phyloP scores from a whole-genome alignment of 2,329 filamentous ascomycete species.

The Exutisphaerella laricina region DNA sequence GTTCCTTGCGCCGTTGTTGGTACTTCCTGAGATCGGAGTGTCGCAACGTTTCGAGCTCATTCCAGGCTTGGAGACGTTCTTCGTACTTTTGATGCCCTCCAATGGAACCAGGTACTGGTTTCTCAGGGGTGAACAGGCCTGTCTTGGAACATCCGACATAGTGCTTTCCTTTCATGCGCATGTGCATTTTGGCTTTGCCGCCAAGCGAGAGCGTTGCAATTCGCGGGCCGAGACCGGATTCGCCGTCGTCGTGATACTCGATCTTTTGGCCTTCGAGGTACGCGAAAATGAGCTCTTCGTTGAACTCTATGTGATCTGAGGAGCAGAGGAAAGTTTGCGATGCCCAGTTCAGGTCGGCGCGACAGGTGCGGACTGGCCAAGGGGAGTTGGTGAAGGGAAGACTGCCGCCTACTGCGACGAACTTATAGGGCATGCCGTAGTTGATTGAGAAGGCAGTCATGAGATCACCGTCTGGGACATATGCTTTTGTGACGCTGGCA shows the following conservation, averaged over 20 bases:
- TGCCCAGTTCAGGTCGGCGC: slow-evolving; percentile 54
- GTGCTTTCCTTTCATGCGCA: slow-evolving; percentile 53
- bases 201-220: slow-evolving; percentile 59
- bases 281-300: slow-evolving; percentile 58
- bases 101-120: slow-evolving; percentile 24
- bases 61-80: slow-evolving; percentile 31
- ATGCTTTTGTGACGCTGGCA: not conserved
- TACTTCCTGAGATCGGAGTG: slow-evolving; percentile 22
- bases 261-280: slow-evolving; percentile 59
- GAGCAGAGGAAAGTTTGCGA: slow-evolving; percentile 38
- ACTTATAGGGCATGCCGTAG: slow-evolving; percentile 61
- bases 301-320: slow-evolving; percentile 45
- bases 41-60: slow-evolving; percentile 26
- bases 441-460: slow-evolving; percentile 34
- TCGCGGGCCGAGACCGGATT: slow-evolving; percentile 55
- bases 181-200: slow-evolving; percentile 52
- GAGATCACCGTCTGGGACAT: slow-evolving; percentile 24
- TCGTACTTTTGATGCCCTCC: slow-evolving; percentile 28
- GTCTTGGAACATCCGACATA: slow-evolving; percentile 34
- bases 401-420: slow-evolving; percentile 52
- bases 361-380: slow-evolving; percentile 43
- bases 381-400: slow-evolving; percentile 47
- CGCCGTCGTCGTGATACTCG: slow-evolving; percentile 63
- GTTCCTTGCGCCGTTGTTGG: slow-evolving; percentile 26
- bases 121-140: slow-evolving; percentile 31